These are phyloP conservation scores for Leccinum pachyderme DNA, from an alignment of 1,284 basidiomycete genomes.

Conservation along the genomic window DNA sequence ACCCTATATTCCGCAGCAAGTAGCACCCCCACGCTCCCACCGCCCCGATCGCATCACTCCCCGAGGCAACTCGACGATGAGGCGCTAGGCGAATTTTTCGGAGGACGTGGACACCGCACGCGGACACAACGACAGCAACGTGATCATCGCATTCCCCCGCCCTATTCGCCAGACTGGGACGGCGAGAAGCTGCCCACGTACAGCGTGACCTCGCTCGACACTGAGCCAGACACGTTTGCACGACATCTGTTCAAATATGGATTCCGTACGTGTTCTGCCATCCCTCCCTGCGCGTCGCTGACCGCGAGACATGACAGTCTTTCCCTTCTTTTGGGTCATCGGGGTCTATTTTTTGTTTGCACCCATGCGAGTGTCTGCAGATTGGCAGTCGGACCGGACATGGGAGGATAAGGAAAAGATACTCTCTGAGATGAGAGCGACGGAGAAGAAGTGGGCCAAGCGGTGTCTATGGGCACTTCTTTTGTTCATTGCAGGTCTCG, in stretches of 20 bases:
- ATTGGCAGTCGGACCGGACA: constrained; percentile 40
- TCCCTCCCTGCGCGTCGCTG: not conserved
- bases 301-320: constrained; percentile 29
- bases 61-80: constrained; percentile 30
- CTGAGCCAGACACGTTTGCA: constrained; percentile 30
- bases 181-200: constrained; percentile 33
- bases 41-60: constrained; percentile 25
- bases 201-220: constrained; percentile 4
- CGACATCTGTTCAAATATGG: constrained; percentile 34
- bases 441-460: constrained; percentile 42
- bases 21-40: constrained; percentile 25
- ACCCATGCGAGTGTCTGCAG: constrained; percentile 37
- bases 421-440: constrained; percentile 35
- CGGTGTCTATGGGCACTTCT: constrained; percentile 38
- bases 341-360: constrained; percentile 40
- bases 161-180: constrained; percentile 31
- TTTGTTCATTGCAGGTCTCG: constrained; percentile 25
- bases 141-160: constrained; percentile 21
- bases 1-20: constrained; percentile 13
- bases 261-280: constrained; percentile 23
- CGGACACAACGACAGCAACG: constrained; percentile 16
- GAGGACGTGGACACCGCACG: constrained; percentile 25
- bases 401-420: constrained; percentile 36
- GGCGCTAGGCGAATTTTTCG: constrained; percentile 32
- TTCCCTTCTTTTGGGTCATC: constrained; percentile 43